phyloP scores from a whole-genome alignment of 2,329 filamentous ascomycete species.

The Magnaporthiopsis poae region DNA sequence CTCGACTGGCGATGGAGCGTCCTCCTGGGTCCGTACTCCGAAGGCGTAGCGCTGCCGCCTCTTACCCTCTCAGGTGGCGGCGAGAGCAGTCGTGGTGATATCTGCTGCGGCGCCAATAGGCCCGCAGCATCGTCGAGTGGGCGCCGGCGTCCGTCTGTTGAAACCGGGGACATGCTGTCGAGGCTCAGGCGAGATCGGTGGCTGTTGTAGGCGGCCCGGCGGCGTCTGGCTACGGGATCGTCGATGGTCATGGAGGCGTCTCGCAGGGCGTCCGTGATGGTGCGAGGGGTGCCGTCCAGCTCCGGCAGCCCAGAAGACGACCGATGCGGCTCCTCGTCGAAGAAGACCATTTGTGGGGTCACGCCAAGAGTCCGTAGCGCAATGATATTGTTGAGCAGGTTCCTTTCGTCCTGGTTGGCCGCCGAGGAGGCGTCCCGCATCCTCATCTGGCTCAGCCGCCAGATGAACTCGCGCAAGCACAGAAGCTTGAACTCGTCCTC shows the following conservation, averaged over 20 bases:
- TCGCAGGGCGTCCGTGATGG: constrained; percentile 79
- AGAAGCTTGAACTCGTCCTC: constrained; percentile 89
- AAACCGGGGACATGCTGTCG: constrained; percentile 28
- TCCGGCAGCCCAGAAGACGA: constrained; percentile 25
- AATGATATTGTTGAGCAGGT: constrained; percentile 60
- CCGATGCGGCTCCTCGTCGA: constrained; percentile 62
- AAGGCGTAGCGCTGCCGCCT: constrained; percentile 13
- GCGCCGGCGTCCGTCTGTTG: constrained; percentile 24
- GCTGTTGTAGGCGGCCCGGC: constrained; percentile 40
- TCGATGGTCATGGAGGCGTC: constrained; percentile 87
- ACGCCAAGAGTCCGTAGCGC: constrained; percentile 66
- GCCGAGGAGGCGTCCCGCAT: constrained; percentile 36
- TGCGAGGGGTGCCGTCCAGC: constrained; percentile 38
- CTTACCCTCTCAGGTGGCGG: constrained; percentile 21
- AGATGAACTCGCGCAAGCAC: constrained; percentile 80
- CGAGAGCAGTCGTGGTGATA: constrained; percentile 15
- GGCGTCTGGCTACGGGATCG: constrained; percentile 47
- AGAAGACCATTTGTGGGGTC: constrained; percentile 81
- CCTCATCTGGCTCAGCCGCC: constrained; percentile 68
- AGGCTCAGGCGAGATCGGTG: constrained; percentile 36
- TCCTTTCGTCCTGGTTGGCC: constrained; percentile 21
- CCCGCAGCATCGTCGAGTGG: constrained; percentile 20
- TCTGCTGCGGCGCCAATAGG: constrained; percentile 16
- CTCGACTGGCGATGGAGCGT: constrained; percentile 48
- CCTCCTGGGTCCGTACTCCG: constrained; percentile 29